These are phyloP conservation scores for Camellia japonica DNA, from an alignment of 148 eudicot species.

Conservation along the genomic window DNA sequence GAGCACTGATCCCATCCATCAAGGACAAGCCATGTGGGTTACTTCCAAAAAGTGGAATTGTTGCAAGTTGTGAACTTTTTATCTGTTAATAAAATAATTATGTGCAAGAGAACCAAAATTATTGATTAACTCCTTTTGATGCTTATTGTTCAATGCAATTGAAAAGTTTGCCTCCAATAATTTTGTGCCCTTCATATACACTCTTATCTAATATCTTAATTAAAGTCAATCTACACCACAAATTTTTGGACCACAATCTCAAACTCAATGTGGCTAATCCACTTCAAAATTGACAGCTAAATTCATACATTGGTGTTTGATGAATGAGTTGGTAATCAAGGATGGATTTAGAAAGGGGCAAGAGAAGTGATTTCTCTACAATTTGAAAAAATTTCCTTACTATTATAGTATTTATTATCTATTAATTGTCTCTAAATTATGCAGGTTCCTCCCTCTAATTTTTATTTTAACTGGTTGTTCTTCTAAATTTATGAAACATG, in stretches of 20 bases:
- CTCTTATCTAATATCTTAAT: not conserved
- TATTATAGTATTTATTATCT: too few relatives aligned
- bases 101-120: not conserved
- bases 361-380: too few relatives aligned
- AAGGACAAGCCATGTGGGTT: constrained; percentile 34
- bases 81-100: not conserved
- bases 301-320: not conserved
- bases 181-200: not conserved
- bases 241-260: not conserved
- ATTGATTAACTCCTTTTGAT: not conserved
- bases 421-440: too few relatives aligned
- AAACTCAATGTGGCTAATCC: constrained; percentile 5
- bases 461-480: too few relatives aligned
- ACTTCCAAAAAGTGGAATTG: constrained; percentile 26
- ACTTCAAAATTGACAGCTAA: not conserved
- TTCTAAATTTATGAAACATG: too few relatives aligned
- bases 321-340: too few relatives aligned
- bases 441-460: too few relatives aligned
- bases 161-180: constrained; percentile 1
- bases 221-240: not conserved
- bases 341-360: too few relatives aligned
- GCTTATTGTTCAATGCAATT: not conserved
- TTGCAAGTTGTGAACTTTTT: constrained; percentile 16
- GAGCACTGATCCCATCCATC: constrained; percentile 6
- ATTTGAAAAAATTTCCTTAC: too few relatives aligned